Percentiles rank a stretch among this genome's conserved stretches.
phyloP scores from a whole-genome alignment of 2,329 filamentous ascomycete species.

The Pseudocercospora musae region DNA sequence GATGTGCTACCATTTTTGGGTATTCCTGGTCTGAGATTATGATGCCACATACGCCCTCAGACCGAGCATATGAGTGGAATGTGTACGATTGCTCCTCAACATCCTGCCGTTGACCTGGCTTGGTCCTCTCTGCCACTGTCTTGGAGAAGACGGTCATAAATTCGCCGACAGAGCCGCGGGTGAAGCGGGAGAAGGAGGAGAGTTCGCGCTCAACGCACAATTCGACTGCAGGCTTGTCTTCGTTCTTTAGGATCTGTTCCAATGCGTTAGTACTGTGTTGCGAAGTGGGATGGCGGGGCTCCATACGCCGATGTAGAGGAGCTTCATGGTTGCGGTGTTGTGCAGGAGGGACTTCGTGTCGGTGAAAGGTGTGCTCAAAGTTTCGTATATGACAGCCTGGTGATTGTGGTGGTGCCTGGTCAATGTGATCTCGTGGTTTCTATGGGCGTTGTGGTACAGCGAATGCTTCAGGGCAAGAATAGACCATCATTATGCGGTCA shows the following conservation, averaged over 20 bases:
- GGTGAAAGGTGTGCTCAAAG: neutral
- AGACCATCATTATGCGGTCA: slow-evolving; percentile 7
- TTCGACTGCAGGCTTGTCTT: slow-evolving; percentile 71
- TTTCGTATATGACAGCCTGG: neutral
- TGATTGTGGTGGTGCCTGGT: slow-evolving; percentile 7
- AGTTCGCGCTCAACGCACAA: slow-evolving; percentile 75
- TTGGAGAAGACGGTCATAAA: slow-evolving; percentile 85
- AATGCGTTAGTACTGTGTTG: slow-evolving; percentile 23
- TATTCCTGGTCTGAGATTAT: slow-evolving; percentile 50
- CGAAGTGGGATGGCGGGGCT: slow-evolving; percentile 13
- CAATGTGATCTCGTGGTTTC: slow-evolving; percentile 1
- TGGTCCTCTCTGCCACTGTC: slow-evolving; percentile 81
- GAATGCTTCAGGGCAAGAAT: neutral
- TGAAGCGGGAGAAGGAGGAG: slow-evolving; percentile 76
- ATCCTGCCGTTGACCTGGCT: slow-evolving; percentile 72
- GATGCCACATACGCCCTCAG: slow-evolving; percentile 47
- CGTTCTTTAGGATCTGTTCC: slow-evolving; percentile 74
- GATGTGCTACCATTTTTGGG: slow-evolving; percentile 74
- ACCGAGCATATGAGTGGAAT: slow-evolving; percentile 47
- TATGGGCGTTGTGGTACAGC: neutral
- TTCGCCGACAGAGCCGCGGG: slow-evolving; percentile 57
- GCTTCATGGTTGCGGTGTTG: slow-evolving; percentile 64
- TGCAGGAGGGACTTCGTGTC: slow-evolving; percentile 2
- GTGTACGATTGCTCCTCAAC: slow-evolving; percentile 79
- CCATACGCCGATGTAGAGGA: slow-evolving; percentile 81